Conservation (phyloP, 106 monocot genomes). For the Dioscorea zingiberensis region DNA sequence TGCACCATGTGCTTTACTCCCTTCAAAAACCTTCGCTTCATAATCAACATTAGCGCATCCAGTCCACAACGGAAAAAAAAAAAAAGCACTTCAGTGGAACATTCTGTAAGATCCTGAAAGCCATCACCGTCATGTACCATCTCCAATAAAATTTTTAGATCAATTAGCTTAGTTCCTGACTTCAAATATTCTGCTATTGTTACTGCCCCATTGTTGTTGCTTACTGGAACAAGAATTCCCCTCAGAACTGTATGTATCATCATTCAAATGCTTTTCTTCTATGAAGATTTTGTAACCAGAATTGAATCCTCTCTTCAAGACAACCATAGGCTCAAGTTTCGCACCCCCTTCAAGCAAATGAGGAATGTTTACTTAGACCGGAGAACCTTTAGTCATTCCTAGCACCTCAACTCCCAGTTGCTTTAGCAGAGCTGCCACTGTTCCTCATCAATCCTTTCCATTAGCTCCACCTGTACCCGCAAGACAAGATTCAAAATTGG, state of each 20-base stretch:
- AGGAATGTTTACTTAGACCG: constrained; percentile 67
- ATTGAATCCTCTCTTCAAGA: constrained; percentile 90
- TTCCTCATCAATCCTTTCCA: constrained; percentile 88
- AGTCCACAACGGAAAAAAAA: too few relatives aligned
- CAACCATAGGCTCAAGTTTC: constrained; percentile 90
- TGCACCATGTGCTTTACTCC: too few relatives aligned
- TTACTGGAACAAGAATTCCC: too few relatives aligned
- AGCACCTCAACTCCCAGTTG: constrained; percentile 90
- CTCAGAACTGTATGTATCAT: constrained; percentile 78
- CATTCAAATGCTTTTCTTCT: constrained; percentile 53
- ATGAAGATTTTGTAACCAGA: constrained; percentile 79
- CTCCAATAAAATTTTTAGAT: too few relatives aligned
- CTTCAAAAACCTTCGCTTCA: too few relatives aligned
- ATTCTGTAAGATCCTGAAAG: too few relatives aligned
- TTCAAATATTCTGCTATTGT: too few relatives aligned
- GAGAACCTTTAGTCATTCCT: constrained; percentile 51
- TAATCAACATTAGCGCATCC: too few relatives aligned
- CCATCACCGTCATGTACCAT: too few relatives aligned
- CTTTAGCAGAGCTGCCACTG: constrained; percentile 89
- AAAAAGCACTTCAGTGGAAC: too few relatives aligned
- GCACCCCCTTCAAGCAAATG: constrained; percentile 72
- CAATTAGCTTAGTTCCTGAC: too few relatives aligned
- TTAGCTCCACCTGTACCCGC: constrained; percentile 26
- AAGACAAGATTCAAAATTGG: constrained; percentile 91
- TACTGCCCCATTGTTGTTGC: too few relatives aligned